Percentiles rank a stretch among this genome's conserved stretches.
phyloP scores from a whole-genome alignment of 148 eudicot genomes.

The Gaultheria prostrata region DNA sequence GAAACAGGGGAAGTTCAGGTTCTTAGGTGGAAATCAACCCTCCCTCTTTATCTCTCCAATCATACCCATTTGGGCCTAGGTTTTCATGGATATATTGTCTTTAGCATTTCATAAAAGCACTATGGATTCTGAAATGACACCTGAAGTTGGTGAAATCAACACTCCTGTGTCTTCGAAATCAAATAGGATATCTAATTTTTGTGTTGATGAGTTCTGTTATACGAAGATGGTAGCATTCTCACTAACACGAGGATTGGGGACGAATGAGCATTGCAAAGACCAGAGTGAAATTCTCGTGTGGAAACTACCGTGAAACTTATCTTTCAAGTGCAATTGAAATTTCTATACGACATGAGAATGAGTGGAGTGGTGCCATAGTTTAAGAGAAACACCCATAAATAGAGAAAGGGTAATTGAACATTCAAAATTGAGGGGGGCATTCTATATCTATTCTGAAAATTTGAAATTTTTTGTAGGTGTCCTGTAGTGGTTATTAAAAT shows the following conservation, averaged over 20 bases:
- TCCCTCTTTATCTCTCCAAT: not conserved
- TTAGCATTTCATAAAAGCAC: not conserved
- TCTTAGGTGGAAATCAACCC: not conserved
- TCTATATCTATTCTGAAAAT: not conserved
- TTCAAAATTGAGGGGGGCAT: not conserved
- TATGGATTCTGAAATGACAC: not conserved
- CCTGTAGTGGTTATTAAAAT: not conserved
- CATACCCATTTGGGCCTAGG: not conserved
- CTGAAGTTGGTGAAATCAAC: not conserved
- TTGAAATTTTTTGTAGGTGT: not conserved
- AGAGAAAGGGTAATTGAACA: not conserved
- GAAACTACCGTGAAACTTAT: not conserved
- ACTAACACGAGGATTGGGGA: not conserved
- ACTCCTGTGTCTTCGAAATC: not conserved
- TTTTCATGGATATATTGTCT: not conserved
- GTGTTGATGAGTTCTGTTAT: not conserved
- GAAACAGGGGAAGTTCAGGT: not conserved
- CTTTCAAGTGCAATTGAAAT: not conserved
- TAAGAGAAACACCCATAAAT: too few relatives aligned
- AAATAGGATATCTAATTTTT: not conserved
- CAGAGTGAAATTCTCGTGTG: not conserved
- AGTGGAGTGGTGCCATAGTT: not conserved
- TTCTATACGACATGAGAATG: not conserved
- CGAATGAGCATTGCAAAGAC: not conserved
- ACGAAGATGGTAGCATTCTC: not conserved